Evolutionary conservation across 768 basidiomycete genomes (phyloP).

Genomic region (Boletus bicolor): DNA sequence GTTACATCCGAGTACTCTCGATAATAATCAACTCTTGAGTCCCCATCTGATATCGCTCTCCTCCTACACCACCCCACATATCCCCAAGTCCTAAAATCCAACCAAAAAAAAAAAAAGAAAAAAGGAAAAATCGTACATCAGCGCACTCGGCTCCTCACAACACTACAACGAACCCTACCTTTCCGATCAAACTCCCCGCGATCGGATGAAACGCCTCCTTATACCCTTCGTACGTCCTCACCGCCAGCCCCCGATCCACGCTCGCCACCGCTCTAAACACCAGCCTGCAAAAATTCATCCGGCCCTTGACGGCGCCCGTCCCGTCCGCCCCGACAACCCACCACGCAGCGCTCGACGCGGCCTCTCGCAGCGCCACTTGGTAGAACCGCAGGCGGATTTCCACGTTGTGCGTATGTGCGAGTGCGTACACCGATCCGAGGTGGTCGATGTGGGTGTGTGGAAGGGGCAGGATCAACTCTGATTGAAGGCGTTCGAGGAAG

Average conservation of each 20-base stretch:
- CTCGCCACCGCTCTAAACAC: conserved; percentile 53
- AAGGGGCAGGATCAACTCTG: conserved; percentile 45
- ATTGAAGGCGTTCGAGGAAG: conserved; percentile 77
- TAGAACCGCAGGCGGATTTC: conserved; percentile 82
- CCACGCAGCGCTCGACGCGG: conserved; percentile 47
- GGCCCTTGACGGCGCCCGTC: conserved; percentile 62
- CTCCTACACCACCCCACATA: background rate
- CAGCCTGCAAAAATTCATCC: conserved; percentile 85
- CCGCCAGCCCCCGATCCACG: conserved; percentile 54
- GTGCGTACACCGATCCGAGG: conserved; percentile 51
- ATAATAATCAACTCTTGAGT: background rate
- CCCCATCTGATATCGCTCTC: background rate
- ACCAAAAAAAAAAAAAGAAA: too few species aligned
- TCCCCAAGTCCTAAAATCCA: background rate
- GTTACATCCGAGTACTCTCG: background rate
- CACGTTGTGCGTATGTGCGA: conserved; percentile 56
- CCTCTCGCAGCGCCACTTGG: conserved; percentile 57
- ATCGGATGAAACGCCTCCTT: conserved; percentile 72
- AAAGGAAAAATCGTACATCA: background rate
- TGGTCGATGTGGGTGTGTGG: conserved; percentile 56
- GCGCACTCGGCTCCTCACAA: background rate
- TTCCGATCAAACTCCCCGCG: conserved; percentile 70
- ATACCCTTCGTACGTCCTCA: conserved; percentile 43
- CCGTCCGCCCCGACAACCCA: conserved; percentile 66
- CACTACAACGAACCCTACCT: conserved; percentile 40